Conservation (phyloP, 1,284 basidiomycete species). For the Austropuccinia psidii region DNA sequence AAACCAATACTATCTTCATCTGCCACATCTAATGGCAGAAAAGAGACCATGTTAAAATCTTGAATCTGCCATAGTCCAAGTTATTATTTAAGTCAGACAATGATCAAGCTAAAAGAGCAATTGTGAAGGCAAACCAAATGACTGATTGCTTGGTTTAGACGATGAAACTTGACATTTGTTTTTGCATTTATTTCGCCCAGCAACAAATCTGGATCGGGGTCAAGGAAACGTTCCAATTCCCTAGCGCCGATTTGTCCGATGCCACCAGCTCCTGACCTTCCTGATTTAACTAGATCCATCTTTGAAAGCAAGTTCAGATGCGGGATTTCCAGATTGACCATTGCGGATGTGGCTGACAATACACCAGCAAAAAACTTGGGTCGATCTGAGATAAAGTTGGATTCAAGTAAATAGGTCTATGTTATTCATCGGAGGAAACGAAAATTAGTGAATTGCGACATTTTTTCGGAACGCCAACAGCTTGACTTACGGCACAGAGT, state of each 20-base stretch:
- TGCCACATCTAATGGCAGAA: constrained; percentile 86
- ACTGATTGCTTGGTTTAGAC: constrained; percentile 87
- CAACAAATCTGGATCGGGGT: constrained; percentile 89
- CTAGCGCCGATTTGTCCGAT: neutral
- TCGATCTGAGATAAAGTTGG: constrained; percentile 97
- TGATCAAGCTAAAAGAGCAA: constrained; percentile 21
- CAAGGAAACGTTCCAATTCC: constrained; percentile 64
- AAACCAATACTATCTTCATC: constrained; percentile 81
- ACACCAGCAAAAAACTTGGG: constrained; percentile 99
- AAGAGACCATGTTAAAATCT: constrained; percentile 95
- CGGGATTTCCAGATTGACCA: constrained; percentile 94
- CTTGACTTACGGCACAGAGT: constrained; percentile 13
- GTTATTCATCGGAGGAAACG: neutral
- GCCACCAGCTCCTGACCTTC: constrained; percentile 52
- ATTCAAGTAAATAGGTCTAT: constrained; percentile 86
- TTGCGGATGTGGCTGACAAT: constrained; percentile 93
- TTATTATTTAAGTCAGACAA: constrained; percentile 11
- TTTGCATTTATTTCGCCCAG: constrained; percentile 59
- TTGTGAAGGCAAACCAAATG: constrained; percentile 61
- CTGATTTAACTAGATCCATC: constrained; percentile 86
- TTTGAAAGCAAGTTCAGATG: constrained; percentile 99
- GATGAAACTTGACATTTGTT: constrained; percentile 79
- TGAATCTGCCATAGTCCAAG: constrained; percentile 63
- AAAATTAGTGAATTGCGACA: too few species aligned
- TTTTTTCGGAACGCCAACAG: constrained; percentile 56